Percentiles rank a stretch among this genome's conserved stretches.
These are phyloP conservation scores for Nidularia pulvinata DNA, from an alignment of 768 basidiomycete species.

Conservation along the genomic window DNA sequence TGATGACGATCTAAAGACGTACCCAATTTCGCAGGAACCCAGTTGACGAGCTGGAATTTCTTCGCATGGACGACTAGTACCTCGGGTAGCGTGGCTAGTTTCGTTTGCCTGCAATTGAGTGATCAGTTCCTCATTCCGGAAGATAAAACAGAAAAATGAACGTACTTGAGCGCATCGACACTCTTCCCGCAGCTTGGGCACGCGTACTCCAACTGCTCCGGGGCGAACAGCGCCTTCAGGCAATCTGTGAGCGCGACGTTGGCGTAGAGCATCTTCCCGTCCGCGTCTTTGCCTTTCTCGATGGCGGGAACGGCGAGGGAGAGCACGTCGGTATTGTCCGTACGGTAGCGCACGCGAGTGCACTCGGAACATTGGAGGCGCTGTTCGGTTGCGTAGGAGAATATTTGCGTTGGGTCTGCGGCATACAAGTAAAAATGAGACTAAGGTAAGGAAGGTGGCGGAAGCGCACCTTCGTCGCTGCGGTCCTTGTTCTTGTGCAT, in stretches of 20 bases:
- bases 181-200: conserved; percentile 75
- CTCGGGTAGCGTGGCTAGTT: conserved; percentile 87
- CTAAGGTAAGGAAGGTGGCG: background rate
- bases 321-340: conserved; percentile 75
- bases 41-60: conserved; percentile 94
- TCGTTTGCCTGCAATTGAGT: conserved; percentile 51
- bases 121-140: background rate
- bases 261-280: conserved; percentile 64
- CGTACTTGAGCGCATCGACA: conserved; percentile 75
- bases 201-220: conserved; percentile 75
- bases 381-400: conserved; percentile 87
- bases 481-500: conserved; percentile 46
- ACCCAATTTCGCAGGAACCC: conserved; percentile 97
- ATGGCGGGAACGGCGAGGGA: conserved; percentile 77
- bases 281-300: conserved; percentile 51
- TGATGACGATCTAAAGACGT: conserved; percentile 13
- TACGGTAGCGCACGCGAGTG: conserved; percentile 77
- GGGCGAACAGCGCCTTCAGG: conserved; percentile 53
- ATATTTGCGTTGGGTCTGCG: conserved; percentile 70
- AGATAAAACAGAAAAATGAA: conserved; percentile 2
- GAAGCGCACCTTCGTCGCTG: conserved; percentile 22
- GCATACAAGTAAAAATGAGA: conserved; percentile 1
- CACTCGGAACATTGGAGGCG: conserved; percentile 83
- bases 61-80: conserved; percentile 88
- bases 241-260: conserved; percentile 63